Base-by-base conservation (phyloP, 2,329 filamentous ascomycete species). In the Neofusicoccum sp. region DNA sequence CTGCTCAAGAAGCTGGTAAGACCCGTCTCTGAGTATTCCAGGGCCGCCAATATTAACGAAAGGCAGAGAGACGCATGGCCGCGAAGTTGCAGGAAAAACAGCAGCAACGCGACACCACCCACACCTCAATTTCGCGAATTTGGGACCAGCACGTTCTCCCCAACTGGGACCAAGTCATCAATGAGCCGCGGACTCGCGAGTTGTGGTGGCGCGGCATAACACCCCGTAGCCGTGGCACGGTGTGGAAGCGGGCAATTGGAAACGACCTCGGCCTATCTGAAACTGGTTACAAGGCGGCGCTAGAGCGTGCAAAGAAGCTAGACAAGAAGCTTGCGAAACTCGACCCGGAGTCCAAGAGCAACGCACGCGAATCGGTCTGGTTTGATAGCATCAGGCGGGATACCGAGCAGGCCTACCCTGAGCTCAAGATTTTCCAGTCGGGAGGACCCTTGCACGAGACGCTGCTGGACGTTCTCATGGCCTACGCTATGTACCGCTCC, bases 161-260 rank as follows among this genome's bases (percentile, higher is more conserved):
- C 0, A 86, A 90, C 56, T 95, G 89, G 90, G 83, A 85, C 49
- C 80, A 82, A 1, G 87, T 88, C n/a, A 81, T 91, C 40, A 80
- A 82, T 4, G 86, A 90, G 70, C 85, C 86, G 41, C 79, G 84
- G 31, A 91, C 88, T 1, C 82, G 89, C 36, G 89, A 93, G 67
- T 79, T 95, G 47, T 95, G 89, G 89, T 95, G 90, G 90, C 84
- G 86, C 62, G 90, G 90, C 5, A 82, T 95, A 31, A 86, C 89
- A 0, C 87, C 89, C 1, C 82, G 87, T 61, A 86, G 85, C 70
- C 83, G 90, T 33, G 88, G 87, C 26, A 74, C 79, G 4, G 87
- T 91, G 6, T 93, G 89, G 89, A 76, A 82, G 40, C 82, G 81
- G 56, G 89, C 89, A 2, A 85, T 92, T 45, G 89, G 89, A 33